These are phyloP conservation scores for Panellus pusillus DNA, from an alignment of 768 basidiomycete genomes.

Conservation along the genomic window DNA sequence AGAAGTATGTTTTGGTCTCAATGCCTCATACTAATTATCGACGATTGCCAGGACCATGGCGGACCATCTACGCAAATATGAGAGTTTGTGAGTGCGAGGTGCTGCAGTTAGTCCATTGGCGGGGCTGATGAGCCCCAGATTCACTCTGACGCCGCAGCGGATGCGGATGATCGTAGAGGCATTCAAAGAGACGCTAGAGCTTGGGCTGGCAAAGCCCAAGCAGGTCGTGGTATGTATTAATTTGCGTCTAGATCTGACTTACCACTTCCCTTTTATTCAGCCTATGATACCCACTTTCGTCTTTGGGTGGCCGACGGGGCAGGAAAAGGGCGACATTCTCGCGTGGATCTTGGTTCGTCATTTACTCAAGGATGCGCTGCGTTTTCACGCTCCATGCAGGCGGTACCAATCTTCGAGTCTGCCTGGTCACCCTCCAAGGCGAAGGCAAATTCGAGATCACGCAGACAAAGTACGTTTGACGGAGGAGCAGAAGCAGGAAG, in stretches of 20 bases:
- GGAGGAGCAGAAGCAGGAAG: conserved; percentile 97
- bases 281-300: conserved; percentile 98
- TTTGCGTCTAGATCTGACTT: conserved; percentile 1
- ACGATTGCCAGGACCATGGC: conserved; percentile 72
- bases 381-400: conserved; percentile 40
- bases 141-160: conserved; percentile 84
- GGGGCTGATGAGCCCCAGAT: conserved; percentile 42
- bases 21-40: conserved; percentile 1
- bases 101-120: background rate
- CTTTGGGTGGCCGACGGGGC: conserved; percentile 90
- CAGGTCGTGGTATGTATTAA: conserved; percentile 79
- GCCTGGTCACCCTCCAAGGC: conserved; percentile 90
- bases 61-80: conserved; percentile 90
- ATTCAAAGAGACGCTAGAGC: conserved; percentile 88
- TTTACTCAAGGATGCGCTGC: background rate
- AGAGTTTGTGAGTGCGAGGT: conserved; percentile 64
- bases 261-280: conserved; percentile 39
- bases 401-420: conserved; percentile 97
- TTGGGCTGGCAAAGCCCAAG: conserved; percentile 76
- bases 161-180: conserved; percentile 98
- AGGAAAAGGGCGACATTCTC: conserved; percentile 87
- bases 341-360: conserved; percentile 83
- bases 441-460: conserved; percentile 97
- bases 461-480: conserved; percentile 94
- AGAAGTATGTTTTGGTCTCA: conserved; percentile 57